Evolutionary conservation across 306 rosid species (phyloP), one percentile per base, ranked within the genome.

Genomic region (Abrus pulchellus): DNA sequence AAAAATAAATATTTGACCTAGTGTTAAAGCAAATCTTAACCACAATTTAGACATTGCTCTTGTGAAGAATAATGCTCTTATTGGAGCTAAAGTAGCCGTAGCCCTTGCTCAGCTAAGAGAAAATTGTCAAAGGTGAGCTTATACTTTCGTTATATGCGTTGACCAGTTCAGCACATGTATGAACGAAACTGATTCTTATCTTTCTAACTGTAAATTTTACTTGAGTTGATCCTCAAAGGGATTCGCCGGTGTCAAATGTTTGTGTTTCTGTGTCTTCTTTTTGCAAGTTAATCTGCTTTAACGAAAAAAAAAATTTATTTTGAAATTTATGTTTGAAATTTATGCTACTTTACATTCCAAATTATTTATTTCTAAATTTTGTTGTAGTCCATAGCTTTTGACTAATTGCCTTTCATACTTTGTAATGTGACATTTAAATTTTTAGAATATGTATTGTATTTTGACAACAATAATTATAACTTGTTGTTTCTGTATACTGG

Each of bases 11-110:
- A 69, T 68, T 67, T 68, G 57, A 7, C n/a, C 40, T 60, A 49
- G 27, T 66, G 80, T 55, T 64, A 29, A 70, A 54, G 54, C 1
- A 84, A 76, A 64, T 47, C 93, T 85, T 89, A 85, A 87, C 88
- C 80, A 56, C 43, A 32, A 70, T 32, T 71, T 86, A 94, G 98
- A 94, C 87, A 91, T 94, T 86, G 98, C 97, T 63, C 92, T 92
- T 79, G 97, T 94, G 87, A 94, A 94, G 94, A 94, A 94, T 82
- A 94, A 94, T 86, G 97, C 97, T 67, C 84, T 52, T 72, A 74
- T 90, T 44, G 98, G 97, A 45, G 86, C 98, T 72, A 73, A 87
- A 81, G 88, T 94, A 78, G 85, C 95, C 27, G 92, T 83, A 9
- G 92, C 97, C 83, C 95, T 94, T 82, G 79, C 89, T 50, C 76